Percentiles rank a stretch among this genome's conserved stretches.
Evolutionary conservation across 2,329 filamentous ascomycete genomes (phyloP).

Genomic region (Sclerotinia minor): DNA sequence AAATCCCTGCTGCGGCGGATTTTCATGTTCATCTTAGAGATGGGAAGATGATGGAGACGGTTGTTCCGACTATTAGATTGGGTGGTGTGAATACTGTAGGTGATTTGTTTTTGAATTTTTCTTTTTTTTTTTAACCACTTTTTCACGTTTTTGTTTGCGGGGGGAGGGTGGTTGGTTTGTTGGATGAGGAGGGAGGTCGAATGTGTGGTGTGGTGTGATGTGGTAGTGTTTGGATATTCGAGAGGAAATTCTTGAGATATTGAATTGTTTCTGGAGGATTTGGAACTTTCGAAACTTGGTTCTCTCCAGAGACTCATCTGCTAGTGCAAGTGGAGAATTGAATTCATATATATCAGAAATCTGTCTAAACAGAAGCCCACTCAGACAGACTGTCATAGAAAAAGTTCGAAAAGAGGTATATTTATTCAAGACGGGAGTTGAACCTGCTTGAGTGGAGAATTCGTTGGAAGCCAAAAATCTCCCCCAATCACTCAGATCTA

Average conservation of each 20-base stretch:
- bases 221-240: background rate
- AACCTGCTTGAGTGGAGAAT: background rate
- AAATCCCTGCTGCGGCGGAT: slow-evolving; percentile 64
- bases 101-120: slow-evolving; percentile 1
- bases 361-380: too few species aligned
- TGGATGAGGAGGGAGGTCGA: background rate
- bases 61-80: slow-evolving; percentile 54
- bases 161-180: background rate
- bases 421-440: background rate
- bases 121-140: background rate
- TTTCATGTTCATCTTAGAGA: slow-evolving; percentile 44
- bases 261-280: background rate
- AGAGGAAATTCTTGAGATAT: too few species aligned
- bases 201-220: background rate
- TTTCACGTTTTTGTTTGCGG: too few species aligned
- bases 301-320: too few species aligned
- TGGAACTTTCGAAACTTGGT: too few species aligned
- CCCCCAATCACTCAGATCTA: background rate
- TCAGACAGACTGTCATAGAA: too few species aligned
- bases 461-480: background rate
- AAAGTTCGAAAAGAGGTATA: background rate
- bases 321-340: too few species aligned
- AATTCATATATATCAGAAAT: too few species aligned
- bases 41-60: slow-evolving; percentile 58
- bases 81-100: slow-evolving; percentile 62